phyloP scores from a whole-genome alignment of 73 alveolate species.

The Strombidium stylifer region DNA sequence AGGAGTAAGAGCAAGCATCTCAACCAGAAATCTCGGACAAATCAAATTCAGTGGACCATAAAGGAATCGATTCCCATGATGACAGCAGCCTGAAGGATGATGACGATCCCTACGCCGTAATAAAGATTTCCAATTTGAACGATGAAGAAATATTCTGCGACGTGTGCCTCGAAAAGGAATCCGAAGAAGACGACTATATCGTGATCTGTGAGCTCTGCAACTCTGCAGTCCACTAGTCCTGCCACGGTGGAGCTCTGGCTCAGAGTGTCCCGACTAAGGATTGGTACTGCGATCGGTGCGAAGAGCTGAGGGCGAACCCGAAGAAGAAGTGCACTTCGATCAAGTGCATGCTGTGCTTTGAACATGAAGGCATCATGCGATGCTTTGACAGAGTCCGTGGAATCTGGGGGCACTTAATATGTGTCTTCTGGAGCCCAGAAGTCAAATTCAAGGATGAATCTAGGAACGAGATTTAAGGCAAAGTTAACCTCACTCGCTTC shows the following conservation, averaged over 20 bases:
- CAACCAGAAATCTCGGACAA: background rate
- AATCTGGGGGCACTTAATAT: slow-evolving; percentile 48
- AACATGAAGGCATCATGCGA: slow-evolving; percentile 29
- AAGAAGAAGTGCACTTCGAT: slow-evolving; percentile 7
- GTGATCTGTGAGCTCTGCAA: slow-evolving; percentile 39
- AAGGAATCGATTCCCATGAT: too few relatives aligned
- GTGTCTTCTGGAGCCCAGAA: slow-evolving; percentile 41
- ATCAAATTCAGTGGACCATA: background rate
- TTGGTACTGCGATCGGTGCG: slow-evolving; percentile 51
- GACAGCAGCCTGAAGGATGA: background rate
- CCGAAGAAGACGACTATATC: slow-evolving; percentile 35
- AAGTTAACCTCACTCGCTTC: slow-evolving; percentile 24
- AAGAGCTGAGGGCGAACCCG: background rate
- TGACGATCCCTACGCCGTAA: background rate
- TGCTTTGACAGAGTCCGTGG: slow-evolving; percentile 4
- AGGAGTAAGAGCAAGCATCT: background rate
- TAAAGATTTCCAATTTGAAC: background rate
- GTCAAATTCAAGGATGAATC: slow-evolving; percentile 20
- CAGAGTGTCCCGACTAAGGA: slow-evolving; percentile 14
- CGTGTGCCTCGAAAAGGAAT: slow-evolving; percentile 26
- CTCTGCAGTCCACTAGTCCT: slow-evolving; percentile 23
- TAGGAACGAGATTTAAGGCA: slow-evolving; percentile 10
- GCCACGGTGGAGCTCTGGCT: slow-evolving; percentile 25
- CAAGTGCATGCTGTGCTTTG: slow-evolving; percentile 46
- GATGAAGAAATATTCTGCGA: slow-evolving; percentile 38